A percentile compares a stretch with the other conserved stretches of the same genome.
Evolutionary conservation across 1,284 basidiomycete genomes (phyloP).

Genomic region (Puccinia horiana): DNA sequence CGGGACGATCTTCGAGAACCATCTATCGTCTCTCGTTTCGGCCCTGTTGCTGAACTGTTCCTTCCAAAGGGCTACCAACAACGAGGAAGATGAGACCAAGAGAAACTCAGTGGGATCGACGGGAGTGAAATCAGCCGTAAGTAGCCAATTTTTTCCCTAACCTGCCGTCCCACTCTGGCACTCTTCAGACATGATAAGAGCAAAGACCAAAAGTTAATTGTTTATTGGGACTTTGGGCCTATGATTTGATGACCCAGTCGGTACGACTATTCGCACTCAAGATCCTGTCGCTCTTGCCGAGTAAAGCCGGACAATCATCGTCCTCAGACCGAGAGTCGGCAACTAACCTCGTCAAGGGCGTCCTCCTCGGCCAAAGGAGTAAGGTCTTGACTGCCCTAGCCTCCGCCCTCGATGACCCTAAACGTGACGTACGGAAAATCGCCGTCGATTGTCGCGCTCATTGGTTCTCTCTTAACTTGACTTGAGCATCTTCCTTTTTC

Average conservation of each 20-base stretch:
- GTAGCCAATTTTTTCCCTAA: background rate
- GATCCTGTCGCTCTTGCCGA: slow-evolving; percentile 18
- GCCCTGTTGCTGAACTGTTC: slow-evolving; percentile 69
- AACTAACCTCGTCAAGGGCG: background rate
- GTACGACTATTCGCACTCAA: slow-evolving; percentile 23
- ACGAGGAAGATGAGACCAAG: background rate
- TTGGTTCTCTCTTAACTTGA: slow-evolving; percentile 58
- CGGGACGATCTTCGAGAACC: slow-evolving; percentile 66
- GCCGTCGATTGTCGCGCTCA: slow-evolving; percentile 76
- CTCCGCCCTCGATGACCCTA: slow-evolving; percentile 78
- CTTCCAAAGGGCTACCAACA: background rate
- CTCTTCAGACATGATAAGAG: background rate
- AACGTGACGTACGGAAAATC: slow-evolving; percentile 74
- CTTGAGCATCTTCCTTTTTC: slow-evolving; percentile 3
- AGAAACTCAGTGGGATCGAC: background rate
- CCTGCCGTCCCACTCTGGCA: background rate
- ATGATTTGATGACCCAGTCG: background rate
- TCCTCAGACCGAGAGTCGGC: background rate
- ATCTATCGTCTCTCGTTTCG: slow-evolving; percentile 71
- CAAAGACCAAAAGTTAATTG: background rate
- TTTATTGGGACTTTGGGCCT: background rate
- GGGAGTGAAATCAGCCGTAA: background rate
- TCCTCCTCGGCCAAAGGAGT: slow-evolving; percentile 65
- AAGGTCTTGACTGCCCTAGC: slow-evolving; percentile 74
- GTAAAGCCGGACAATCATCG: background rate